Conservation (phyloP, 768 basidiomycete genomes). For the Mycena polygramma region DNA sequence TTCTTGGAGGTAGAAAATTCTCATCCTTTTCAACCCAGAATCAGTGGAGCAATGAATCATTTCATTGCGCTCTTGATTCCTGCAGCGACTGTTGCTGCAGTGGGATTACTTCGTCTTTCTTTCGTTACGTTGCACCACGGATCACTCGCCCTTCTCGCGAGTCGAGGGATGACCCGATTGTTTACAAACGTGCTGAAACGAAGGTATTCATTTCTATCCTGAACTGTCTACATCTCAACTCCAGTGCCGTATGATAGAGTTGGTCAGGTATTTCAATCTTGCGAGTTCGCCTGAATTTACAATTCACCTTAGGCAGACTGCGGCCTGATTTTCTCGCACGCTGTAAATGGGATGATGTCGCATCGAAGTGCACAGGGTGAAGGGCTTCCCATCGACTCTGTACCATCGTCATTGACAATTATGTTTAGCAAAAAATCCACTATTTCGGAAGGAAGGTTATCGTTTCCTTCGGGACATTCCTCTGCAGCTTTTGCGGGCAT, state of each 20-base stretch:
- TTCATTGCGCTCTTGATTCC: constrained; percentile 63
- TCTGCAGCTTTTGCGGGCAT: constrained; percentile 77
- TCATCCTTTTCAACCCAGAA: constrained; percentile 48
- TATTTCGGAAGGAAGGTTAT: constrained; percentile 66
- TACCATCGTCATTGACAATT: constrained; percentile 16
- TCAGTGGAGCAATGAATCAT: constrained; percentile 62
- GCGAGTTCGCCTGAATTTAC: constrained; percentile 25
- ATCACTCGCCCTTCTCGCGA: constrained; percentile 61
- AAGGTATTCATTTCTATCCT: constrained; percentile 39
- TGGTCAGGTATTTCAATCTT: constrained; percentile 52
- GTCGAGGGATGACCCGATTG: constrained; percentile 47
- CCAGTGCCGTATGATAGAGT: constrained; percentile 65
- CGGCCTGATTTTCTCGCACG: constrained; percentile 77
- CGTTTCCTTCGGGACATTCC: constrained; percentile 80
- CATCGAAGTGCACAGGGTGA: constrained; percentile 69
- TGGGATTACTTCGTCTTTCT: constrained; percentile 59
- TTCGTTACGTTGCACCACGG: constrained; percentile 70
- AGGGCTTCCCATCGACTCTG: neutral
- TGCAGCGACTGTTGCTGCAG: constrained; percentile 50
- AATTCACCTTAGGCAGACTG: constrained; percentile 56
- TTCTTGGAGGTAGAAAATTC: constrained; percentile 3
- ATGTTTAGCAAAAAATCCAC: constrained; percentile 48
- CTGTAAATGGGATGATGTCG: constrained; percentile 68
- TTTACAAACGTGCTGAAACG: constrained; percentile 52
- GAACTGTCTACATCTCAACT: constrained; percentile 51